Percentiles rank a stretch among this genome's conserved stretches.
Evolutionary conservation across 352 stramenopile genomes (phyloP).

Genomic region (Globisporangium ultimum): DNA sequence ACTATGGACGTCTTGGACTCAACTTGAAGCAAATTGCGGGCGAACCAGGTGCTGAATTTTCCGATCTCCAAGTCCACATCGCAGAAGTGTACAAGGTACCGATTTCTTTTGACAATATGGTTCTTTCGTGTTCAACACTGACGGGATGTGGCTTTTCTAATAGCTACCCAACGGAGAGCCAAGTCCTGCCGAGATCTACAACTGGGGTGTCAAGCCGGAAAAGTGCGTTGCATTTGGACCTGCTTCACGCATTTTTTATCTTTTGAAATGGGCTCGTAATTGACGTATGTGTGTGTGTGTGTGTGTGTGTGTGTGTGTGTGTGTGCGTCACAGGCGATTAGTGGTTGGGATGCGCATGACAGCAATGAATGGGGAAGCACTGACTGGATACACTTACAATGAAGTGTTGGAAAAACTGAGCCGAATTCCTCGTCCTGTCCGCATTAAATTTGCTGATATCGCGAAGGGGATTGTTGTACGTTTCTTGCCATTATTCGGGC

Average conservation of each 20-base stretch:
- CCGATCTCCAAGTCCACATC: slow-evolving; percentile 76
- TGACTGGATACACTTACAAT: slow-evolving; percentile 76
- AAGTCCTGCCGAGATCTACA: slow-evolving; percentile 87
- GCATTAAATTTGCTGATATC: slow-evolving; percentile 84
- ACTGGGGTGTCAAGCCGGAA: slow-evolving; percentile 87
- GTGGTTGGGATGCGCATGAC: slow-evolving; percentile 81
- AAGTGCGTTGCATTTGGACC: slow-evolving; percentile 32
- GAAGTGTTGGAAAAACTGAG: slow-evolving; percentile 79
- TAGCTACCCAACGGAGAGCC: slow-evolving; percentile 74
- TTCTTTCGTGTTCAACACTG: neutral
- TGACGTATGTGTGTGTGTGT: neutral
- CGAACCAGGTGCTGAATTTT: slow-evolving; percentile 65
- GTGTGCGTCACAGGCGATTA: slow-evolving; percentile 34
- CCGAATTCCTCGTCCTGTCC: slow-evolving; percentile 55
- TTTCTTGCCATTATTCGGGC: neutral
- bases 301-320: neutral
- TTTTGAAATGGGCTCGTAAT: neutral
- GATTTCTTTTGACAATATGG: neutral
- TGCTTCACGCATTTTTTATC: neutral
- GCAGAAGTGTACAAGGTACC: slow-evolving; percentile 78
- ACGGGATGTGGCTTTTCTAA: neutral
- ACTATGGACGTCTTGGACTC: slow-evolving; percentile 66
- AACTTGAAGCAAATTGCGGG: slow-evolving; percentile 83
- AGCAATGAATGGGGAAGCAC: slow-evolving; percentile 69
- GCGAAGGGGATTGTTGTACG: slow-evolving; percentile 77